phyloP scores from a whole-genome alignment of 441 rosid genomes.

The Bruguiera hainesii region DNA sequence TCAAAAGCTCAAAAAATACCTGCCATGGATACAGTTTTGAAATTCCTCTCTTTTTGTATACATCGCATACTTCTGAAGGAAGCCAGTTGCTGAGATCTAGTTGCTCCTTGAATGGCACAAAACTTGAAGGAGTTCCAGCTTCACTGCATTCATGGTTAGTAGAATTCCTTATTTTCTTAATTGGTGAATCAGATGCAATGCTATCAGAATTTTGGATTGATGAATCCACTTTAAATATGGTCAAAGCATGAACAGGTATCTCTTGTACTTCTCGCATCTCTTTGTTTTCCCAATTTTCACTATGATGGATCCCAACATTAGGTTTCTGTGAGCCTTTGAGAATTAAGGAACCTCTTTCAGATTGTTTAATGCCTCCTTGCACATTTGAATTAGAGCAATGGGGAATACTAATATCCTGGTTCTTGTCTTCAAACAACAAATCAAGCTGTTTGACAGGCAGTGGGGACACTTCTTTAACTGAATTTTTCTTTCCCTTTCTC shows the following conservation, averaged over 20 bases:
- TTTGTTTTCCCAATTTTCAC: constrained; percentile 28
- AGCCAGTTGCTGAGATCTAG: constrained; percentile 77
- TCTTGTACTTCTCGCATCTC: constrained; percentile 31
- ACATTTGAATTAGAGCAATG: constrained; percentile 21
- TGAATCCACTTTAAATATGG: constrained; percentile 29
- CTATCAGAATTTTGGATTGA: constrained; percentile 30
- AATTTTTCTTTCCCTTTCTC: constrained; percentile 38
- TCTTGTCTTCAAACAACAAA: constrained; percentile 61
- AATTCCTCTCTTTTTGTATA: constrained; percentile 80
- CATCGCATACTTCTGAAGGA: constrained; percentile 72
- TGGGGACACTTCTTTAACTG: constrained; percentile 45
- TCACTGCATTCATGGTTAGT: constrained; percentile 40
- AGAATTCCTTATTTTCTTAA: constrained; percentile 31
- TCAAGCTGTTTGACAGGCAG: constrained; percentile 89
- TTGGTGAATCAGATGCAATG: constrained; percentile 30
- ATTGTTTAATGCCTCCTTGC: constrained; percentile 31
- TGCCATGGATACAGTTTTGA: constrained; percentile 90
- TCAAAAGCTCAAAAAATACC: constrained; percentile 43
- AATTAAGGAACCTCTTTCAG: constrained; percentile 36
- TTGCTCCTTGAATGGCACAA: constrained; percentile 38
- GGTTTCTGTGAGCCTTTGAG: constrained; percentile 26
- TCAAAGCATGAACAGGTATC: constrained; percentile 23
- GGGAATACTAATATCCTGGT: constrained; percentile 30
- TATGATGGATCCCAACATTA: constrained; percentile 21
- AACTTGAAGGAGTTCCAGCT: constrained; percentile 72